These are phyloP conservation scores for Microbotryomycetes sp. DNA, from an alignment of 1,284 basidiomycete genomes.

Conservation along the genomic window DNA sequence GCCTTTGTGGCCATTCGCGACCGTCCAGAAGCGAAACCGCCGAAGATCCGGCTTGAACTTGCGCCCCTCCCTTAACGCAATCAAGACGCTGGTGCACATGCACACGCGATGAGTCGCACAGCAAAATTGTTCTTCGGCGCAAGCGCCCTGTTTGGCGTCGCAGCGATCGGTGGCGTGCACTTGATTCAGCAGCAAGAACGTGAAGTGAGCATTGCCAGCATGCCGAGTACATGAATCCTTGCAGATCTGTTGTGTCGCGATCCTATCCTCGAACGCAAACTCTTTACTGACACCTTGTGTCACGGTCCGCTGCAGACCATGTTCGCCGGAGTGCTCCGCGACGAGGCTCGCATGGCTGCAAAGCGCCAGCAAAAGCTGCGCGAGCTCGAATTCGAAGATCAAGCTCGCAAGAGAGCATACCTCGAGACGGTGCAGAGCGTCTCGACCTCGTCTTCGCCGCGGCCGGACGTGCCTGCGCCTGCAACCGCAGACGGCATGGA, in stretches of 20 bases:
- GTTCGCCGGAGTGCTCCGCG: constrained; percentile 80
- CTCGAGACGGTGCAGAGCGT: constrained; percentile 30
- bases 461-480: constrained; percentile 11
- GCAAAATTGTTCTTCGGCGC: constrained; percentile 68
- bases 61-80: background rate
- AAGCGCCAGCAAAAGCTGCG: constrained; percentile 63
- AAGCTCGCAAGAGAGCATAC: constrained; percentile 29
- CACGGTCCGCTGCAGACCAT: constrained; percentile 54
- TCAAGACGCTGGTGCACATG: background rate
- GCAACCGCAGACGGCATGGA: constrained; percentile 22
- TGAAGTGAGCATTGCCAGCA: constrained; percentile 52
- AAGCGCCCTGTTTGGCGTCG: constrained; percentile 59
- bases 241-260: constrained; percentile 24
- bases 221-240: too few species aligned
- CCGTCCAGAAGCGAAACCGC: background rate
- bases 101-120: constrained; percentile 55
- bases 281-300: constrained; percentile 1
- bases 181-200: constrained; percentile 78
- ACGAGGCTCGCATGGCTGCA: constrained; percentile 68
- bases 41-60: background rate
- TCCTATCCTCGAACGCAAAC: constrained; percentile 16
- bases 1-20: background rate
- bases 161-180: constrained; percentile 86
- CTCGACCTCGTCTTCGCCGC: background rate
- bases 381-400: constrained; percentile 47